Base-by-base conservation (phyloP, 768 basidiomycete species). In the Pisolithus orientalis region DNA sequence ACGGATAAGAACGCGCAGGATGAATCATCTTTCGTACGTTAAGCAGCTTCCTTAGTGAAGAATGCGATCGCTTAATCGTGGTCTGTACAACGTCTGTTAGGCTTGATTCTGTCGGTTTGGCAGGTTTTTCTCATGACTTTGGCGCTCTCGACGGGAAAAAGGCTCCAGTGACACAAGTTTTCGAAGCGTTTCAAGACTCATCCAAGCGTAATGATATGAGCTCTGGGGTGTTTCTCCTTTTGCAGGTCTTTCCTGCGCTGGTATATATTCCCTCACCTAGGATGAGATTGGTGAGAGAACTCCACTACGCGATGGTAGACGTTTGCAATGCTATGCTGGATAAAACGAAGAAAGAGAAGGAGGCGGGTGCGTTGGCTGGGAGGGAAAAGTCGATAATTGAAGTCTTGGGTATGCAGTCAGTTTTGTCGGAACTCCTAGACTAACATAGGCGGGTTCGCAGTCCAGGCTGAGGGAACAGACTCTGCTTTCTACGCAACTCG, bases 41-140 rank as follows among this genome's bases (percentile, higher is more conserved):
- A 34, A 13, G 34, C 13, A 13, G 34, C 13, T 14, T 34, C 1
- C 11, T 14, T 5, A 11, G 5, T 34, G 34, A 34, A 34, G 5
- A 3, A 5, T 14, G 14, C 34, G 34, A 34, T 34, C 11, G 3
- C 34, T 34, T 34, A 13, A 34, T 11, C 13, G 17, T n/a, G 13
- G 17, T 34, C 21, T 21, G 32, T 34, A 4, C 32, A 24, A n/a
- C 16, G 13, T 44, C 16, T n/a, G 16, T 1, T 42, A 75, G 74
- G 1, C 63, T 78, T 5, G 77, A 78, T 56, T 69, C 66, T 43
- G 68, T 76, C 44, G 75, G 77, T 8, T 70, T 75, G 40, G 73
- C 73, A 2, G 71, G 76, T 0, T 75, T 78, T 57, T 70, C 73
- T 6, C 72, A 76, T 58, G 67, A 76, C 54, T 78, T 78, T 54